Conservation (phyloP, 345 rosid species). For the Psidium guajava region DNA sequence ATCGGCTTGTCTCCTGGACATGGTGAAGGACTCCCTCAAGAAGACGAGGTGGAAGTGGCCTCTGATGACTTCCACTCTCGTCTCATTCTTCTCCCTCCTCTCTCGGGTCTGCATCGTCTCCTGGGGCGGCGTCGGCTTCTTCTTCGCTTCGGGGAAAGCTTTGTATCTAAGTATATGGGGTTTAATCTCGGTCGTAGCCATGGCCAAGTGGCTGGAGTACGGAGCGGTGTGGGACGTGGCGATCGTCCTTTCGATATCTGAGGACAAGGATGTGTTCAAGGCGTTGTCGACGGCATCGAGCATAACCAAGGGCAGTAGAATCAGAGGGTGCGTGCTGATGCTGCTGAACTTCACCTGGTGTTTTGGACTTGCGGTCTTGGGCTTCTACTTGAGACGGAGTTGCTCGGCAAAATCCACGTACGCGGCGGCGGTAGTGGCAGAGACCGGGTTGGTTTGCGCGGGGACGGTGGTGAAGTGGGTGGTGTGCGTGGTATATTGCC, state of each 20-base stretch:
- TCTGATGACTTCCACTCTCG: background rate
- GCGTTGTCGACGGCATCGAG: background rate
- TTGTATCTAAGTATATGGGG: background rate
- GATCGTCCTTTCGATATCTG: conserved; percentile 6
- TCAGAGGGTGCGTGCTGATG: background rate
- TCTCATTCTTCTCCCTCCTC: background rate
- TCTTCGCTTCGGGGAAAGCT: background rate
- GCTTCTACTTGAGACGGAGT: background rate
- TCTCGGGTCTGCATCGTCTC: background rate
- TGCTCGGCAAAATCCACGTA: background rate
- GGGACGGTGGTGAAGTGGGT: background rate
- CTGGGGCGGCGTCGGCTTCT: background rate
- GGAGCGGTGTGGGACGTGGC: conserved; percentile 3
- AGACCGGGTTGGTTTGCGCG: background rate
- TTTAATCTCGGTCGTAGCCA: background rate
- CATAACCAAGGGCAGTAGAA: background rate
- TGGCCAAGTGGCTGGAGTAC: conserved; percentile 8
- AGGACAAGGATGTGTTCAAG: background rate
- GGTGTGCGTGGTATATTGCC: background rate
- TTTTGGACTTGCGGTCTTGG: background rate
- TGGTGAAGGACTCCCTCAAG: background rate
- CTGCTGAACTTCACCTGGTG: background rate
- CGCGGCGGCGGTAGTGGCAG: background rate
- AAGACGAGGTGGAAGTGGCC: background rate
- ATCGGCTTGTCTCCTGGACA: background rate